Conservation (phyloP, 2,329 filamentous ascomycete genomes). For the Pseudocercospora macadamiae region DNA sequence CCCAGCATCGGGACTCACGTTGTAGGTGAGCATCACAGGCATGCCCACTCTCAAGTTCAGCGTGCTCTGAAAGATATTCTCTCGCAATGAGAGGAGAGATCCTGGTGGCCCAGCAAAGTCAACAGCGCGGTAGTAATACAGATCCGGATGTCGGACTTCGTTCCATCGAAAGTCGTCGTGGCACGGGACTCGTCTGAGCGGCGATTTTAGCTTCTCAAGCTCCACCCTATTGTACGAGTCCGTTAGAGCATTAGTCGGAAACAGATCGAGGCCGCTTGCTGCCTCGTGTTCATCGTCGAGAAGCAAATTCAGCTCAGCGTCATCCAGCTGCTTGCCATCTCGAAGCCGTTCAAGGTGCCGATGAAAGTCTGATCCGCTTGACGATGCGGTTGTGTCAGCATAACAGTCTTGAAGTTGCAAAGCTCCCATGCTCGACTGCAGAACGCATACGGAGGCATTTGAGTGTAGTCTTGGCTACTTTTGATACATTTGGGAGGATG, state of each 20-base stretch:
- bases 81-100: not conserved
- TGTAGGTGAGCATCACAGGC: conserved; percentile 57
- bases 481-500: not conserved
- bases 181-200: conserved; percentile 16
- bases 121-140: not conserved
- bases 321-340: not conserved
- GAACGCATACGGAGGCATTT: conserved; percentile 53
- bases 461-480: not conserved
- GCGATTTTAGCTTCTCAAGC: conserved; percentile 34
- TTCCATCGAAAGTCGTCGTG: conserved; percentile 19
- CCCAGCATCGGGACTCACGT: conserved; percentile 47
- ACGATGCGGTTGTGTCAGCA: conserved; percentile 59
- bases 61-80: not conserved
- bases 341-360: conserved; percentile 40
- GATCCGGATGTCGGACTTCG: not conserved
- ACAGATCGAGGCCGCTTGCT: conserved; percentile 50
- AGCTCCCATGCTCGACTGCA: conserved; percentile 57
- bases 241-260: conserved; percentile 38
- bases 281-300: conserved; percentile 46
- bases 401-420: conserved; percentile 47
- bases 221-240: conserved; percentile 29
- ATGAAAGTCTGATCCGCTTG: conserved; percentile 60
- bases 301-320: conserved; percentile 4
- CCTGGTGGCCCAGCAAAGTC: not conserved
- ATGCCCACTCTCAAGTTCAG: conserved; percentile 19